Percentiles rank a stretch among this genome's conserved stretches.
Evolutionary conservation across 345 rosid genomes (phyloP).

Genomic region (Eucalyptus viminalis): DNA sequence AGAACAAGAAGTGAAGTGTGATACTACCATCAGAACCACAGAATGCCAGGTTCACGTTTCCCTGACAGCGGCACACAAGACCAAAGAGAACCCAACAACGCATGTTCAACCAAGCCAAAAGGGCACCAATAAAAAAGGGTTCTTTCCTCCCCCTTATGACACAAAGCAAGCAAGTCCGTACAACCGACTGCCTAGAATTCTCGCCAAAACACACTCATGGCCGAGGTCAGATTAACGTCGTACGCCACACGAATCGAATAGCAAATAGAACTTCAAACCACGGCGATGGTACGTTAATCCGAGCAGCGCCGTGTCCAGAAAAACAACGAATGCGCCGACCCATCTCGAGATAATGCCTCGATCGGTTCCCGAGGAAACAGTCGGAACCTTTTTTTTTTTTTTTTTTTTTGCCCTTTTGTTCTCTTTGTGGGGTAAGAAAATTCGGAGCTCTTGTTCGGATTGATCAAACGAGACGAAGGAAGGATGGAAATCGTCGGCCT

Average conservation of each 20-base stretch:
- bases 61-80: background rate
- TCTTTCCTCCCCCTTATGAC: background rate
- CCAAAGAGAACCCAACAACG: background rate
- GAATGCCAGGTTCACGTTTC: background rate
- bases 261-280: background rate
- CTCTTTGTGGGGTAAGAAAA: background rate
- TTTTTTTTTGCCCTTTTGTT: too few relatives aligned
- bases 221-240: background rate
- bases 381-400: background rate
- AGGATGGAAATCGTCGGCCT: background rate
- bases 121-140: background rate
- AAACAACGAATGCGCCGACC: background rate
- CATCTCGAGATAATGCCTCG: background rate
- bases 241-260: background rate
- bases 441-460: background rate
- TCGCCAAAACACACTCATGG: background rate
- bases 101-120: background rate
- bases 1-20: background rate
- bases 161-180: background rate
- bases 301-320: background rate
- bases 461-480: background rate
- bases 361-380: background rate
- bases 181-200: background rate
- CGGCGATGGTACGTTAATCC: background rate
- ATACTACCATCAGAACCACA: background rate